These are phyloP conservation scores for Pseudogymnoascus sp. DNA, from an alignment of 2,329 filamentous ascomycete genomes.

Conservation along the genomic window DNA sequence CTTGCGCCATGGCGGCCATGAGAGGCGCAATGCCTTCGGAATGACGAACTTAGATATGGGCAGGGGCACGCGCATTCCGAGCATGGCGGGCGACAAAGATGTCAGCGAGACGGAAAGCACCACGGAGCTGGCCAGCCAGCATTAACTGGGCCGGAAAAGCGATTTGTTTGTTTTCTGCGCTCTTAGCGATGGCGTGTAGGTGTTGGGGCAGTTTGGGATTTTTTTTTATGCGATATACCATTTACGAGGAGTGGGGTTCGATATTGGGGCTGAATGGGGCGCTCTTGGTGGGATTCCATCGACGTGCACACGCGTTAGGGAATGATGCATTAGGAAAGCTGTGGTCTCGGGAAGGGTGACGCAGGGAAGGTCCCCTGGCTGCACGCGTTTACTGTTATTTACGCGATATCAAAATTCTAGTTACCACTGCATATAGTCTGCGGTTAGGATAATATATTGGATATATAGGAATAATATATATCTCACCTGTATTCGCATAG, in stretches of 20 bases:
- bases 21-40: neutral
- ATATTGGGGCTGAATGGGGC: neutral
- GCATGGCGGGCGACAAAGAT: conserved; percentile 2
- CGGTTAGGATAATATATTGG: neutral
- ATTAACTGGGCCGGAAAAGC: neutral
- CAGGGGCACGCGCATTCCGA: neutral
- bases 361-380: neutral
- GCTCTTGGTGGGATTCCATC: neutral
- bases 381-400: neutral
- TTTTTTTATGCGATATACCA: conserved; percentile 1
- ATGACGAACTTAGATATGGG: conserved; percentile 4
- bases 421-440: neutral
- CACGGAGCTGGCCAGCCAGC: neutral
- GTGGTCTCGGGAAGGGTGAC: neutral
- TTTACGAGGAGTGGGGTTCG: neutral
- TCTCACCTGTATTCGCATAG: neutral
- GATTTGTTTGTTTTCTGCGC: neutral
- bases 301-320: neutral
- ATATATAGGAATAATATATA: neutral
- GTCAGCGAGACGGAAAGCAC: conserved; percentile 1
- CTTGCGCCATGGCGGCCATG: neutral
- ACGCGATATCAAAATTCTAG: neutral
- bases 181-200: conserved; percentile 3
- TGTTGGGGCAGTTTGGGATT: neutral
- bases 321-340: neutral